Base-by-base conservation (phyloP, 805 yeast species). In the Wickerhamiella vanderwaltii region DNA sequence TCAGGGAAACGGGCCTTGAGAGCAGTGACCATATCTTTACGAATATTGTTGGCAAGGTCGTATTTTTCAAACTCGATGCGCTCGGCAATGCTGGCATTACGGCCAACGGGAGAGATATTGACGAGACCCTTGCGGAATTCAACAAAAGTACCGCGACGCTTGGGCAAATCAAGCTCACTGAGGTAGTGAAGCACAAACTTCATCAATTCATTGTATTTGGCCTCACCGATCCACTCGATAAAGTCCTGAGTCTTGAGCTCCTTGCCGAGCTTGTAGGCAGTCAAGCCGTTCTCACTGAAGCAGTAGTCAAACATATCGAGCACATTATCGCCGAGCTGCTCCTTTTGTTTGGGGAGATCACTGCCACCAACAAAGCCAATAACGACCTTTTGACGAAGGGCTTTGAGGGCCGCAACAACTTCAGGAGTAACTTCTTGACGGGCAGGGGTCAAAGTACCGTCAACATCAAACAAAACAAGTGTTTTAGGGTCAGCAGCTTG, bases 51-150 rank as follows among this genome's bases (percentile, higher is more conserved):
- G 59, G 67, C 71, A 56, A 76, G 71, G 65, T 91, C 99, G 64
- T 56, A 91, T 55, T 67, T 71, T 71, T 91, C 97, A 61, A 71
- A 91, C 54, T 86, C 96, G 65, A 74, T 77, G 71, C 99, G 83
- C 72, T 91, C 96, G 51, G 74, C 75, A 52, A 85, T 85, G 30
- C 93, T 78, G 48, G 97, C 97, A 63, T 91, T 91, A 77, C 99
- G 85, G 58, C 99, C 99, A 47, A 91, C 77, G 54, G 99, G 99
- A 12, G 96, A 86, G 49, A 91, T 85, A 67, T 91, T 91, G 66
- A 91, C 83, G 94, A 91, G 87, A 65, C 99, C 99, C 65, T 91
- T 91, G 77, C 99, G 84, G 75, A 91, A 91, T 72, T 91, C 99
- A 54, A 91, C 68, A 66, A 91, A 91, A 46, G 99, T 91, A 65